Base-by-base conservation (phyloP, 345 rosid species). In the Rubroshorea leprosula region DNA sequence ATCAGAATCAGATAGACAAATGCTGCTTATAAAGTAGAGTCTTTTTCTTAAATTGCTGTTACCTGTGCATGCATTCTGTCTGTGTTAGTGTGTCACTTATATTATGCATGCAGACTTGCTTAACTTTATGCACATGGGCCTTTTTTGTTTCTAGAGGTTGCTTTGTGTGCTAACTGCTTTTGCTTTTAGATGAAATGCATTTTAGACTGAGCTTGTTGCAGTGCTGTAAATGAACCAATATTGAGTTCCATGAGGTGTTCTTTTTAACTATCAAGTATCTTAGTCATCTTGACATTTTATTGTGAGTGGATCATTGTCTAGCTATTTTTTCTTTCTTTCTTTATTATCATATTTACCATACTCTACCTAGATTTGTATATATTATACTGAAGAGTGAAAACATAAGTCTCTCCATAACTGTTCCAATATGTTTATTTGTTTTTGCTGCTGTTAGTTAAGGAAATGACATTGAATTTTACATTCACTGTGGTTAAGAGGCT, bases 1-100 rank as follows among this genome's bases (percentile, higher is more conserved):
- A 63, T 93, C 97, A 23, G 97, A 87, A 72, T 93, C 99, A 64
- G 97, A 93, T 69, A 82, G 95, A 69, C 99, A 93, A 44, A 44
- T 85, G 83, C 95, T 93, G 72, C 85, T 93, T 62, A 90, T 93
- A 52, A 93, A 73, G 99, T 93, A 89, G 21, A 39, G 62, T 6
- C 24, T 20, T 45, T 55, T 19, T 20, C 24, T 39, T 8, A 23
- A 38, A 14, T 26, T 38, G 12, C n/a, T 48, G 17, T 38, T 60
- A 27, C 9, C 8, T 35, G 18, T 15, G 17, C 44, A 12, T 70
- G n/a, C 45, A 6, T 62, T 21, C 26, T 24, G 13, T 44, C 14
- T 44, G 14, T 44, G 1, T 5, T 44, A 9, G 47, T 5, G 9
- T 29, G 9, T 29, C 4, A 9, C 47, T 41, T 41, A 5, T 16